Evolutionary conservation across 148 eudicot species (phyloP).

Genomic region (Beta vulgaris): DNA sequence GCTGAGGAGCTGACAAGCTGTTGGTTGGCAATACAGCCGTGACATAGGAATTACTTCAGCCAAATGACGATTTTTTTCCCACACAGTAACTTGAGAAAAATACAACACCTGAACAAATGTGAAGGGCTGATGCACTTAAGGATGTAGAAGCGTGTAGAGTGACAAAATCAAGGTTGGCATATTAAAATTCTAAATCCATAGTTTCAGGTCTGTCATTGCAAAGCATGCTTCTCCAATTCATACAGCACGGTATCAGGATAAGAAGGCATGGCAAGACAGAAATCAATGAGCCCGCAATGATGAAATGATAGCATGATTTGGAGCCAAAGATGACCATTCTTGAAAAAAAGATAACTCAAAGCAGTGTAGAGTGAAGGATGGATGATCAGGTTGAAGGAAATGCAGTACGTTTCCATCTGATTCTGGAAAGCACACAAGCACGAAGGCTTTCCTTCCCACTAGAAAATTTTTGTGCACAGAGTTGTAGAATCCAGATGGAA

Average conservation of each 20-base stretch:
- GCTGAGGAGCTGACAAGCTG: constrained; percentile 5
- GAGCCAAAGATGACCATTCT: constrained; percentile 59
- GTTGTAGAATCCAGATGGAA: constrained; percentile 72
- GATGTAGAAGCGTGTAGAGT: constrained; percentile 76
- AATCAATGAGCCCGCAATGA: constrained; percentile 44
- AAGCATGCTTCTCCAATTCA: constrained; percentile 73
- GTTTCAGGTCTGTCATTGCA: constrained; percentile 56
- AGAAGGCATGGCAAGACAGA: constrained; percentile 66
- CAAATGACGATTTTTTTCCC: constrained; percentile 43
- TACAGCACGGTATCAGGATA: constrained; percentile 66
- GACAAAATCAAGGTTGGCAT: constrained; percentile 70
- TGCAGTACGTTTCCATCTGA: constrained; percentile 58
- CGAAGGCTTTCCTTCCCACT: constrained; percentile 58
- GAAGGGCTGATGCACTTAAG: constrained; percentile 66
- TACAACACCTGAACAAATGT: constrained; percentile 76
- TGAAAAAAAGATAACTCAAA: constrained; percentile 55
- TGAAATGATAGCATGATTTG: constrained; percentile 46
- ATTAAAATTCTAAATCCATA: constrained; percentile 62
- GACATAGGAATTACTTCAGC: constrained; percentile 27
- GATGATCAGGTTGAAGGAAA: constrained; percentile 51
- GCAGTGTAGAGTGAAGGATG: constrained; percentile 49
- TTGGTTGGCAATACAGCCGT: constrained; percentile 20
- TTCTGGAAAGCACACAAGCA: constrained; percentile 59
- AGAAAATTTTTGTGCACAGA: constrained; percentile 52
- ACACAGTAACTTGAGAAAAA: constrained; percentile 30